Evolutionary conservation across 116 monocot genomes (phyloP), one percentile per base, ranked within the genome.

Genomic region (Dioscorea cayenensis): DNA sequence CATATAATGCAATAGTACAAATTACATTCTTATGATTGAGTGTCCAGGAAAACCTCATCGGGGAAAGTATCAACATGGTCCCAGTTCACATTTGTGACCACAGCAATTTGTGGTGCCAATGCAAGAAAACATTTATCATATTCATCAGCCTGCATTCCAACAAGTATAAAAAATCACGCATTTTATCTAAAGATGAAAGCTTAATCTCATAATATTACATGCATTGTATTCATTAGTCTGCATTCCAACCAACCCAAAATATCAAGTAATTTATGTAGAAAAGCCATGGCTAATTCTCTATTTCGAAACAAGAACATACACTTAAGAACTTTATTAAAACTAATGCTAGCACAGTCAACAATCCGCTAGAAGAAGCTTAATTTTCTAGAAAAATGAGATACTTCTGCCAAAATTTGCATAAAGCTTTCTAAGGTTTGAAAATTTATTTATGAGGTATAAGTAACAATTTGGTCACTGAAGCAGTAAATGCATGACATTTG

Each of bases 51-150:
- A 49, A 83, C 83, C 83, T 83, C 79, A 60, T 79, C 65, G 17
- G 72, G 32, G 36, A 83, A 83, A 36, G 76, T 64, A 59, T 83
- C 79, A 70, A 79, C 83, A 79, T 83, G 83, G 10, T 83, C 83
- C 83, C 75, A 83, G 49, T 83, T 79, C 43, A 83, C 73, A 73
- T 79, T 83, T 36, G 83, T 83, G 59, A 83, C 76, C 35, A 83
- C 79, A 43, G 76, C 83, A 73, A 79, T 37, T 35, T 63, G 68
- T 68, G 83, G 83, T 36, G 83, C 72, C 29, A 83, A 49, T 29
- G 69, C 76, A 66, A 83, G 79, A 66, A 83, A 83, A 72, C 83
- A 83, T 63, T 65, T 38, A 79, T 83, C 83, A 43, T 83, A 83
- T 73, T 83, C 83, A 79, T 83, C 83, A 50, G 83, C 83, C 83